Base-by-base conservation (phyloP, 352 stramenopile genomes). In the Plasmopara halstedii region DNA sequence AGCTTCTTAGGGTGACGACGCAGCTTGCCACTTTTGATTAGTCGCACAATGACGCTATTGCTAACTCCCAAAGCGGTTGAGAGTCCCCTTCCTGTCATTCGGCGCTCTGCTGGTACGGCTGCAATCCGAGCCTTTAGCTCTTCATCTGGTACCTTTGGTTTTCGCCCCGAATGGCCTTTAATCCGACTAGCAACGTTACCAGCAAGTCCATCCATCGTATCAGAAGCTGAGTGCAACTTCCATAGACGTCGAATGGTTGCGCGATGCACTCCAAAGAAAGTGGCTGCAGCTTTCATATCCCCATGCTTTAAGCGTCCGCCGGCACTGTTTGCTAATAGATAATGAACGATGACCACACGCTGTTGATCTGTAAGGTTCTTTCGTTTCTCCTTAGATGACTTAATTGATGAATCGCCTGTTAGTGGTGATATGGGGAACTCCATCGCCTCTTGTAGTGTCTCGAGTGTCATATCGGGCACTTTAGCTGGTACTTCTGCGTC, bases 1-100 rank as follows among this genome's bases (percentile, higher is more conserved):
- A 67, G 44, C 29, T 67, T 67, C 40, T 67, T 67, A 3, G 58
- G 58, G 36, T 67, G 58, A n/a, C 58, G 58, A 19, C 54, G 47
- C 13, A 67, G 45, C 22, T 67, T 67, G n/a, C 58, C 58, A 32
- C 36, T 56, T 21, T 62, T 62, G 45, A 67, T 62, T 2, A 67
- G 53, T 9, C 58, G 48, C 40, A 67, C 58, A 15, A 67, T 55
- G 10, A 67, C 58, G 21, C 58, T 67, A 26, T 67, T 67, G 58
- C 58, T 67, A 35, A 67, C 53, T 14, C 26, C 41, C 13, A 67
- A 48, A 19, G 58, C 58, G 10, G 53, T 56, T 1, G 58, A 67
- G 11, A 67, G 34, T 3, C 53, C 53, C 42, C 58, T 59, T 14
- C 58, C 58, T 9, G 58, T 64, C 58, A 67, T 67, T 9, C 58